Conservation (phyloP, 495 filamentous ascomycete genomes). For the Aspergillus diversus region DNA sequence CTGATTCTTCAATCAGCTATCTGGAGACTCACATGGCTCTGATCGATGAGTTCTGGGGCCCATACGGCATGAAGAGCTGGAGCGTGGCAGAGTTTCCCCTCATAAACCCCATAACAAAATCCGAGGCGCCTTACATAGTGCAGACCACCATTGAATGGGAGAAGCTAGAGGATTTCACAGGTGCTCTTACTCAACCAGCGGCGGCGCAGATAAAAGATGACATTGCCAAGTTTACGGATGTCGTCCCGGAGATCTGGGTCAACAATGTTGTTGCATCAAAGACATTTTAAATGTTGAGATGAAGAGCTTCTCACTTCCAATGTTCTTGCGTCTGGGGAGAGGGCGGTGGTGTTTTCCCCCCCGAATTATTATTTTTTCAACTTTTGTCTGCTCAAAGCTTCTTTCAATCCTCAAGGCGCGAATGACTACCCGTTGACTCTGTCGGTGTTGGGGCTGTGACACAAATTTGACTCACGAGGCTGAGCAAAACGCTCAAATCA, state of each 20-base stretch:
- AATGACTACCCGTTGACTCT: too few relatives aligned
- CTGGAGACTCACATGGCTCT: constrained; percentile 8
- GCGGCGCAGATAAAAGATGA: constrained; percentile 1
- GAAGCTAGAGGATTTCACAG: not conserved
- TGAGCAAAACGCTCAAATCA: too few relatives aligned
- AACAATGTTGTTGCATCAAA: not conserved
- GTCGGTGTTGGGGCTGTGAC: too few relatives aligned
- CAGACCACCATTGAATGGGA: constrained; percentile 11
- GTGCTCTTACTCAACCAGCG: not conserved
- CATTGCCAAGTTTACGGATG: constrained; percentile 10
- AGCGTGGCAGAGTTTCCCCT: constrained; percentile 2
- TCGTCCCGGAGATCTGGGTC: constrained; percentile 9
- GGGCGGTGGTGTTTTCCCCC: too few relatives aligned
- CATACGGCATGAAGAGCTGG: constrained; percentile 13
- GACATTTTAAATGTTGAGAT: too few relatives aligned
- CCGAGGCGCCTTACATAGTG: constrained; percentile 1
- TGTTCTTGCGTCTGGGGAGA: too few relatives aligned
- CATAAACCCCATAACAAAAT: not conserved
- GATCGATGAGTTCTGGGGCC: constrained; percentile 12
- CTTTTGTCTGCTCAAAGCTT: too few relatives aligned
- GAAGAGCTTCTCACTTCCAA: too few relatives aligned
- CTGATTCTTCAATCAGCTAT: constrained; percentile 1
- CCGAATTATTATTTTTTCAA: too few relatives aligned
- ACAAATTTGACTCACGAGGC: too few relatives aligned
- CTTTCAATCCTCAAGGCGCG: too few relatives aligned